A percentile compares a stretch with the other conserved stretches of the same genome.
Conservation (phyloP, 495 filamentous ascomycete genomes). For the Talaromyces wortmannii region DNA sequence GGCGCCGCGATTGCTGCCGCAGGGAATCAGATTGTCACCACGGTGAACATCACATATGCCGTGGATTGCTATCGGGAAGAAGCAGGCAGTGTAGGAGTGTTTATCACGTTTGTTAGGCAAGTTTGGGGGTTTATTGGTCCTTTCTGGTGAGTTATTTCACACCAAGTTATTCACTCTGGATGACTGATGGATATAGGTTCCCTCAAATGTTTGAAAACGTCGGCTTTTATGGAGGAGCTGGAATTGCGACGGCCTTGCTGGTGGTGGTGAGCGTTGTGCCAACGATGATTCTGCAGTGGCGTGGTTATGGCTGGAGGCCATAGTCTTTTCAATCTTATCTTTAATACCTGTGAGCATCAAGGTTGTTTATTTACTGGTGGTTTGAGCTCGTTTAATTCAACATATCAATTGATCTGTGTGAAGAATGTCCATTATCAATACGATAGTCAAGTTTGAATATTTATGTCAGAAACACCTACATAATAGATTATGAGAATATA, state of each 20-base stretch:
- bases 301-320: slow-evolving; percentile 15
- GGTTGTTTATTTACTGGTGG: neutral
- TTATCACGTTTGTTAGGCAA: slow-evolving; percentile 46
- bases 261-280: slow-evolving; percentile 38
- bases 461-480: no score
- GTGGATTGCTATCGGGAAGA: slow-evolving; percentile 44
- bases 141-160: slow-evolving; percentile 35
- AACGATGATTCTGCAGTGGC: slow-evolving; percentile 30
- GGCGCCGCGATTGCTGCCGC: slow-evolving; percentile 41
- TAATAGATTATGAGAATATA: no score
- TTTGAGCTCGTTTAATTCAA: no score
- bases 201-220: slow-evolving; percentile 42
- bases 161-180: no score
- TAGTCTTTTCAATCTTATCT: neutral
- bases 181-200: no score
- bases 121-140: slow-evolving; percentile 52
- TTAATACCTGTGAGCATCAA: neutral
- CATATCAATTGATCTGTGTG: no score
- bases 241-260: slow-evolving; percentile 31
- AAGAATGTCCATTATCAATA: no score
- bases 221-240: slow-evolving; percentile 36
- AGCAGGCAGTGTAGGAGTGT: slow-evolving; percentile 46
- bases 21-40: slow-evolving; percentile 51
- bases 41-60: slow-evolving; percentile 46
- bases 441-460: no score